A percentile compares a stretch with the other conserved stretches of the same genome.
phyloP scores from a whole-genome alignment of 306 rosid species.

The Betula pendula region DNA sequence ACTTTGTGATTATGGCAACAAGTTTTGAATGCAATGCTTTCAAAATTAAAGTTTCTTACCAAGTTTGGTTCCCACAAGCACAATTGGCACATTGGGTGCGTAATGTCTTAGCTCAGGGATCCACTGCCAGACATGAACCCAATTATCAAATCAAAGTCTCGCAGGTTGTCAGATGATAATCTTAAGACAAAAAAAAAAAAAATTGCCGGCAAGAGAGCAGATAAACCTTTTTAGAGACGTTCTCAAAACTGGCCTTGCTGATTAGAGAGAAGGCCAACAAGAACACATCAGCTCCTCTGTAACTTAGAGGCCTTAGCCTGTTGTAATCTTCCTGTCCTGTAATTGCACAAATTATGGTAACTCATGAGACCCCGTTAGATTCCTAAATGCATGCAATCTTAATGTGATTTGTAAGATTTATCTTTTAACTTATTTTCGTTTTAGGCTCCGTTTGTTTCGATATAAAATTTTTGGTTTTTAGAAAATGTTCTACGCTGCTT shows the following conservation, averaged over 20 bases:
- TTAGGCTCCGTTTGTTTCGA: too few species aligned
- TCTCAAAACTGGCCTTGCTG: constrained; percentile 93
- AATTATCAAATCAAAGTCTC: background rate
- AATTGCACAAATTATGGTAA: constrained; percentile 19
- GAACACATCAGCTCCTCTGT: constrained; percentile 96
- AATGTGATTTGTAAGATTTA: background rate
- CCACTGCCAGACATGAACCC: constrained; percentile 54
- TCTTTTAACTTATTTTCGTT: too few species aligned
- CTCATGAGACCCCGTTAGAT: too few species aligned
- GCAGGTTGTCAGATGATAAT: background rate
- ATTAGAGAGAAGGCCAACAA: constrained; percentile 87
- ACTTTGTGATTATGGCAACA: background rate
- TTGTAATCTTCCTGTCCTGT: constrained; percentile 95
- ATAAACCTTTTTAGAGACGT: constrained; percentile 79
- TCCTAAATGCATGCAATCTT: background rate
- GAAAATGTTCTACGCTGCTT: too few species aligned
- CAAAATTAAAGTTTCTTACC: constrained; percentile 44
- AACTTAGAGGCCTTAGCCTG: constrained; percentile 93
- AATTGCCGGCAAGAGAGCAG: background rate
- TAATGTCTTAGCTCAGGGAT: constrained; percentile 80
- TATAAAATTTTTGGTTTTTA: too few species aligned
- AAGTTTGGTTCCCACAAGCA: constrained; percentile 75
- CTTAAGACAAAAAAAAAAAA: background rate
- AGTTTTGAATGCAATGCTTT: background rate
- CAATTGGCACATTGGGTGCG: constrained; percentile 72